Percentiles rank a stretch among this genome's conserved stretches.
These are phyloP conservation scores for Albifimbria verrucaria DNA, from an alignment of 2,329 filamentous ascomycete genomes.

Conservation along the genomic window DNA sequence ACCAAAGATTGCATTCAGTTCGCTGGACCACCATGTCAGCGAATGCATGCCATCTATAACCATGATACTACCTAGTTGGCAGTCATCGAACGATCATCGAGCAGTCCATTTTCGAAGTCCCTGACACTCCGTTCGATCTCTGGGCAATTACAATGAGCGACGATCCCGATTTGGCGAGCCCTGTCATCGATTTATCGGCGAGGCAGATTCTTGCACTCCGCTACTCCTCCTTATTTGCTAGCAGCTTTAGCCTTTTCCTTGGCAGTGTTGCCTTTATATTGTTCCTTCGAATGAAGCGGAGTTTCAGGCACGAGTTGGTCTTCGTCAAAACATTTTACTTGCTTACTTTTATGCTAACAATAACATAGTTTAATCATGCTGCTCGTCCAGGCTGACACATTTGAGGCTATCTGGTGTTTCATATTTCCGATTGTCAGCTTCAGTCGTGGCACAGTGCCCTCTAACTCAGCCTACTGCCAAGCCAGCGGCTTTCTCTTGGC, in stretches of 20 bases:
- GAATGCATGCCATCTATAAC: no score
- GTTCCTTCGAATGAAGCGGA: slow-evolving; percentile 1
- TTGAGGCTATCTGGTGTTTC: not conserved
- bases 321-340: not conserved
- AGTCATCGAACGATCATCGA: no score
- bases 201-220: not conserved
- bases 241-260: not conserved
- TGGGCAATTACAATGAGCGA: not conserved
- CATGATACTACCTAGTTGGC: no score
- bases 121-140: no score
- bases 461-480: not conserved
- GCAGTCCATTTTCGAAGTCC: no score
- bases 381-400: not conserved
- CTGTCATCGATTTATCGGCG: not conserved
- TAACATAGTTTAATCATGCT: not conserved
- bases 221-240: not conserved
- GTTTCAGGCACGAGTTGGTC: slow-evolving; percentile 2
- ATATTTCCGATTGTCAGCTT: slow-evolving; percentile 1
- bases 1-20: no score
- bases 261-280: not conserved
- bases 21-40: no score
- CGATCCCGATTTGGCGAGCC: not conserved
- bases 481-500: not conserved
- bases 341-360: not conserved
- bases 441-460: not conserved